Evolutionary conservation across 2,329 filamentous ascomycete genomes (phyloP), one percentile per base, ranked within the genome.

Genomic region (Bipolaris gigantea): DNA sequence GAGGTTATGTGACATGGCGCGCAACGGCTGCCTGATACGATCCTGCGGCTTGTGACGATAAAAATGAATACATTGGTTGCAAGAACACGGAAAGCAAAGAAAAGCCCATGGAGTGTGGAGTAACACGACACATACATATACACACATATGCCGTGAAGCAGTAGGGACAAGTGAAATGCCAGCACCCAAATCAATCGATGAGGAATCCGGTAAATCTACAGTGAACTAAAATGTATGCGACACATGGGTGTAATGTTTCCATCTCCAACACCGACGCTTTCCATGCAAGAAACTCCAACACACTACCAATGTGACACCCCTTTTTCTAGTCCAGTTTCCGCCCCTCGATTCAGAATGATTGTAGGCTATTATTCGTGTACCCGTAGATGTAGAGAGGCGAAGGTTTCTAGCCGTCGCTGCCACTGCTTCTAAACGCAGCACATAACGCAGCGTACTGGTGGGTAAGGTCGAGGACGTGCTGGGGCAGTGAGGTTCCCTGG

Each of bases 371-470:
- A 36, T 53, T 53, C 39, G 50, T 51, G 21, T 55, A 46, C 18
- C 48, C 42, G n/a, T 38, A 77, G 16, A 48, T 25, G 10, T 25
- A 32, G 23, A 51, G 42, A 51, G 48, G n/a, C 16, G 23, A 33
- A 25, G 35, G 42, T 25, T 43, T 45, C 62, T 83, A 93, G 66
- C 88, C 89, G 67, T 96, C 92, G 23, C 89, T 96, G 4, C 94
- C 94, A 69, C 87, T 95, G 82, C 92, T 97, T 67, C 92, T 86
- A 78, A 99, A 99, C 0, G 91, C 92, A 18, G 93, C 92, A 73
- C 94, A 99, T 33, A 99, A 80, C 52, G 91, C 90, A 18, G 93
- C 94, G 72, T 99, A 99, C 72, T 97, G 90, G 75, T 99, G 93
- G 23, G 94, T 97, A 55, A 99, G 79, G 72, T 97, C 93, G 50